A percentile compares a stretch with the other conserved stretches of the same genome.
These are phyloP conservation scores for Ustilago cynodontis DNA, from an alignment of 1,284 basidiomycete genomes.

Conservation along the genomic window DNA sequence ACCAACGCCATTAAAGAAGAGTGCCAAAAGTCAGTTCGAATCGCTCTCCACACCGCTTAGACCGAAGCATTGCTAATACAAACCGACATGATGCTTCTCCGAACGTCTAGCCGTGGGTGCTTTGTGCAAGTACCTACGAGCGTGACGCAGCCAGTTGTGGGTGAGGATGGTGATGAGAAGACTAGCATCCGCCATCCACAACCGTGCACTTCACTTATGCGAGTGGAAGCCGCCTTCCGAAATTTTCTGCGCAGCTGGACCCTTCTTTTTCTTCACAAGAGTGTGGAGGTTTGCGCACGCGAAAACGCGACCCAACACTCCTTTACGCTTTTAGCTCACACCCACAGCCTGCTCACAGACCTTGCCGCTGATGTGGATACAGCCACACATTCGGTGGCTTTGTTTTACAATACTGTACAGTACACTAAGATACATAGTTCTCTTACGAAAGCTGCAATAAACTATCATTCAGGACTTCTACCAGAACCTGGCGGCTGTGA, in stretches of 20 bases:
- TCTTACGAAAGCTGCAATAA: neutral
- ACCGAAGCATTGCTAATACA: neutral
- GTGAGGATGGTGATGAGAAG: neutral
- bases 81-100: constrained; percentile 7
- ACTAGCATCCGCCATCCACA: constrained; percentile 1
- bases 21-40: no score
- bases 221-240: neutral
- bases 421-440: constrained; percentile 3
- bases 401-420: constrained; percentile 11
- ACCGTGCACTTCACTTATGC: neutral
- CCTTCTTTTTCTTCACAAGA: constrained; percentile 12
- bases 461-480: constrained; percentile 17
- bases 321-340: neutral
- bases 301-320: neutral
- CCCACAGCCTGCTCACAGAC: neutral
- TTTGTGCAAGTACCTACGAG: neutral
- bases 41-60: no score
- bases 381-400: neutral
- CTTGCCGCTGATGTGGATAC: constrained; percentile 4
- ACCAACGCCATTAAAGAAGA: no score
- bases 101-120: neutral
- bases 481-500: constrained; percentile 9
- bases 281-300: constrained; percentile 15
- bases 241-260: constrained; percentile 15
- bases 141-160: neutral